Evolutionary conservation across 139 green algal genomes (phyloP).

Genomic region (Astrephomene gubernaculifera): DNA sequence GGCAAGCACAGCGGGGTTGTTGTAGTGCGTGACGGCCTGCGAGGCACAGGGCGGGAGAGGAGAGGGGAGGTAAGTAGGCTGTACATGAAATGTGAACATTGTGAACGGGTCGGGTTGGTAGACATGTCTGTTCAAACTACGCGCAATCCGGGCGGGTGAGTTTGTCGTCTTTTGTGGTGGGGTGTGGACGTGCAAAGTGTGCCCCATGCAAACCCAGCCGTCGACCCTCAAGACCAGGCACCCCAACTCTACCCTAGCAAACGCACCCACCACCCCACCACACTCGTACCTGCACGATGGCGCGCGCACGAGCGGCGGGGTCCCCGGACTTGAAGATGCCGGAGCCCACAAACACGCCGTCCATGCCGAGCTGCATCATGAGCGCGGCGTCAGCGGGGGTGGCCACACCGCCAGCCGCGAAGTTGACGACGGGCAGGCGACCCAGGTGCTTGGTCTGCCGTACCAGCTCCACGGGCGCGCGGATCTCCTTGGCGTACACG

Average conservation of each 20-base stretch:
- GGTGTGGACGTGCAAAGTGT: too few species aligned
- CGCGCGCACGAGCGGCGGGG: conserved; percentile 90
- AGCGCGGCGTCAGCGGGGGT: conserved; percentile 98
- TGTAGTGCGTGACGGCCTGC: conserved; percentile 98
- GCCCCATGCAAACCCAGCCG: too few species aligned
- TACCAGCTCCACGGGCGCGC: conserved; percentile 95
- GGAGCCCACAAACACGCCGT: conserved; percentile 98
- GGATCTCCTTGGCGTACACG: conserved; percentile 98
- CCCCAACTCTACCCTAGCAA: too few species aligned
- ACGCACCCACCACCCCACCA: conserved; percentile 32
- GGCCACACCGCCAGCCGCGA: conserved; percentile 97
- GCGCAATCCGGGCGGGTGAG: too few species aligned
- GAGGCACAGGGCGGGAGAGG: neutral
- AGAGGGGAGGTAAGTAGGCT: conserved; percentile 69
- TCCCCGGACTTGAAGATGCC: conserved; percentile 99
- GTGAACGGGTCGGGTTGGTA: too few species aligned
- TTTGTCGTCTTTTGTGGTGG: too few species aligned
- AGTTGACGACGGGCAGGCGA: conserved; percentile 99
- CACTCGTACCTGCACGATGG: conserved; percentile 93
- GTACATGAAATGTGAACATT: too few species aligned
- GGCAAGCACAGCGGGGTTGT: conserved; percentile 94
- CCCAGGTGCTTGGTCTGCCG: conserved; percentile 90
- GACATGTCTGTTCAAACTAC: too few species aligned
- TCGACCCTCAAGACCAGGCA: too few species aligned
- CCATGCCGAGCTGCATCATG: conserved; percentile 99